phyloP scores from a whole-genome alignment of 495 filamentous ascomycete species.

The Lophiostoma macrostomum region DNA sequence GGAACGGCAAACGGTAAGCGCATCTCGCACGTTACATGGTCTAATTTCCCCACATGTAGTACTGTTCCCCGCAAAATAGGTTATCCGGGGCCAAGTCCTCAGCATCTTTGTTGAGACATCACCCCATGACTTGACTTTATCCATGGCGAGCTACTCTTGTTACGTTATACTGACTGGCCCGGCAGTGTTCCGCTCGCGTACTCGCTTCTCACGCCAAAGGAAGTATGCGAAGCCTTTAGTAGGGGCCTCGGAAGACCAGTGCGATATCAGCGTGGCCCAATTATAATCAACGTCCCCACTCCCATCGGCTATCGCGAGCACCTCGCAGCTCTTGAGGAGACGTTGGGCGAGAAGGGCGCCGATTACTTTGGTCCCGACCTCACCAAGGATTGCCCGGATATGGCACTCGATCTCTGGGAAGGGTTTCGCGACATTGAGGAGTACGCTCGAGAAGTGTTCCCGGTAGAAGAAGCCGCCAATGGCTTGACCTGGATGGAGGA shows the following conservation, averaged over 20 bases:
- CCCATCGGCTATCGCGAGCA: slow-evolving; percentile 89
- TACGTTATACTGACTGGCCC: slow-evolving; percentile 6
- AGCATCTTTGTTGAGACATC: not conserved
- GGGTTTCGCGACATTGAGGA: slow-evolving; percentile 89
- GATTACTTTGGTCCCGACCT: slow-evolving; percentile 68
- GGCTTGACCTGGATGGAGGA: slow-evolving; percentile 86
- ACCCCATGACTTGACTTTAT: slow-evolving; percentile 8
- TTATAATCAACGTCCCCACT: slow-evolving; percentile 81
- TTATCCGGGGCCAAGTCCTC: slow-evolving; percentile 1
- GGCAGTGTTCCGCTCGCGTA: slow-evolving; percentile 84
- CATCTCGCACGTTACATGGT: slow-evolving; percentile 2
- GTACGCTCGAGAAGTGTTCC: slow-evolving; percentile 93
- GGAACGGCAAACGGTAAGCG: slow-evolving; percentile 73
- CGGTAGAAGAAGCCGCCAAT: slow-evolving; percentile 89
- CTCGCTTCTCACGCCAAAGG: slow-evolving; percentile 76
- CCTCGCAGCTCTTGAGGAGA: slow-evolving; percentile 64
- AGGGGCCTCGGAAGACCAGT: slow-evolving; percentile 74
- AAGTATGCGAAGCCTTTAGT: slow-evolving; percentile 78
- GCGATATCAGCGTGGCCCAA: slow-evolving; percentile 69
- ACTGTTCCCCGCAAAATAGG: not conserved
- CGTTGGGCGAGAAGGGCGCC: slow-evolving; percentile 60
- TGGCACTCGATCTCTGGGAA: slow-evolving; percentile 81
- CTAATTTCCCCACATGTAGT: slow-evolving; percentile 14
- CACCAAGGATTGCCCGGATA: slow-evolving; percentile 60
- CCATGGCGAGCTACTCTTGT: not conserved